Conservation (phyloP, 345 rosid species). For the Leavenworthia alabamica region DNA sequence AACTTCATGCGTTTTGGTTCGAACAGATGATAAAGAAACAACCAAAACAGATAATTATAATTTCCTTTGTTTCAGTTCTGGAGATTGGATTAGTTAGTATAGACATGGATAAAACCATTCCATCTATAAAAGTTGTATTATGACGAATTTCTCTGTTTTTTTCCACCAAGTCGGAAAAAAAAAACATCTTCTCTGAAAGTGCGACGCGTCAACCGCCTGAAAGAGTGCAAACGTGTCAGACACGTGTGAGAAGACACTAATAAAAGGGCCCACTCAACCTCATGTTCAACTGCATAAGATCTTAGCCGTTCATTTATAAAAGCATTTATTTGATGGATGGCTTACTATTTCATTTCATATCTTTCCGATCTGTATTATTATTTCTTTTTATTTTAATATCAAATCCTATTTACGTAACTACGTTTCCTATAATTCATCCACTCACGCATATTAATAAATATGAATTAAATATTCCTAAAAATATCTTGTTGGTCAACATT, state of each 20-base stretch:
- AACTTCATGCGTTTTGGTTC: background rate
- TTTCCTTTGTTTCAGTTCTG: background rate
- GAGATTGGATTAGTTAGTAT: background rate
- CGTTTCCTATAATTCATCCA: background rate
- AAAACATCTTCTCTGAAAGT: background rate
- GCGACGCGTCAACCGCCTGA: constrained; percentile 34
- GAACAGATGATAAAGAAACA: background rate
- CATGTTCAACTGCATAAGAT: background rate
- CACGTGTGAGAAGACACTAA: constrained; percentile 10
- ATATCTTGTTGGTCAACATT: background rate
- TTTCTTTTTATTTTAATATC: background rate
- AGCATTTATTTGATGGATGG: background rate
- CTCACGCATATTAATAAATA: background rate
- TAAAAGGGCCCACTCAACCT: background rate
- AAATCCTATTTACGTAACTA: background rate
- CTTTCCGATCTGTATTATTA: background rate
- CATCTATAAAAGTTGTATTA: background rate
- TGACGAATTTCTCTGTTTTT: background rate
- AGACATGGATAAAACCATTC: background rate
- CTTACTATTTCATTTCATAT: background rate
- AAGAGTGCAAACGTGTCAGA: constrained; percentile 22
- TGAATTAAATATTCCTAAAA: background rate
- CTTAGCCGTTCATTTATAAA: background rate
- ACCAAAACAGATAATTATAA: background rate
- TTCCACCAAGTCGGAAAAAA: background rate